Base-by-base conservation (phyloP, 805 yeast genomes). In the Saccharomycopsis lassenensis region DNA sequence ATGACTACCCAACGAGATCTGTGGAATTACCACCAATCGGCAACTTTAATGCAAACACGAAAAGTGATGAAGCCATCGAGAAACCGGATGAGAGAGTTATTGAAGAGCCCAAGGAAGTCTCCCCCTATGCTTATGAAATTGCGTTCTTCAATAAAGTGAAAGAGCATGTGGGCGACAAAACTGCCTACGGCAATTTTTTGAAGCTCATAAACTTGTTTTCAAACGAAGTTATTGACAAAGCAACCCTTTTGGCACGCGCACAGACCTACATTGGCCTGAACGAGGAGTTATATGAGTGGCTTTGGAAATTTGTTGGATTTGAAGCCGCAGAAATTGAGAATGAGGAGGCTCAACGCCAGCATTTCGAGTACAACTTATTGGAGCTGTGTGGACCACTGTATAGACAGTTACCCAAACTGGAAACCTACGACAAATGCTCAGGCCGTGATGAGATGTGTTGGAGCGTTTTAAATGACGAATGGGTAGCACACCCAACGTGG, bases 401-500 rank as follows among this genome's bases (percentile, higher is more conserved):
- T 70, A 28, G 42, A 35, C 29, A 35, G 26, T 23, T 15, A 37
- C 98, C 98, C 18, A 87, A 87, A 50, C 74, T 91, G 1, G 97
- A 89, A 55, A 84, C 95, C 0, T 83, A 74, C 52, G 86, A 85
- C 94, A 96, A 97, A 16, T 89, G 97, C 50, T 82, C 94, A 7
- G 98, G 98, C 12, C 75, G 99, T 50, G 99, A 91, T 58, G 97
- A 89, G 50, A 82, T 91, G 87, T 91, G 98, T 56, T 89, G 97
- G 97, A 96, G 87, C 52, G 95, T 91, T 11, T 68, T 91, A 49
- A 91, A 91, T 57, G 98, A 91, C 56, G 97, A 89, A 58, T 91
- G 97, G 96, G 97, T 91, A 24, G 96, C 95, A 4, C 98, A 93
- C 58, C 99, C 99, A 15, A 94, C 95, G 8, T 91, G 99, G 99